phyloP scores from a whole-genome alignment of 2,329 filamentous ascomycete genomes.

The Thelonectria olida region DNA sequence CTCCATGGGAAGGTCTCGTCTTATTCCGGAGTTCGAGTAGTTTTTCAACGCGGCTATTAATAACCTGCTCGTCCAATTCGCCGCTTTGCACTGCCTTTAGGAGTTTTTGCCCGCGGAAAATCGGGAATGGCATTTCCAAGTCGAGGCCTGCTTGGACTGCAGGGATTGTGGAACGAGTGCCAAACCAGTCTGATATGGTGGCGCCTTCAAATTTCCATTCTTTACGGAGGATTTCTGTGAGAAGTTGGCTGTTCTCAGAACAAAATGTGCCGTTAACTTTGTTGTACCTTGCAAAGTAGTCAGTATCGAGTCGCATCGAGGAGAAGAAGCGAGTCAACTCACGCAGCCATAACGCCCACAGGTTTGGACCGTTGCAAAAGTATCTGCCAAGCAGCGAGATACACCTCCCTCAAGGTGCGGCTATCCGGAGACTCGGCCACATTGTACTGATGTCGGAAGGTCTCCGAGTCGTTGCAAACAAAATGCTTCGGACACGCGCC shows the following conservation, averaged over 20 bases:
- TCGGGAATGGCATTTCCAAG: constrained; percentile 27
- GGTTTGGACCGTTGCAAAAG: constrained; percentile 20
- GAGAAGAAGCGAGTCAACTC: not conserved
- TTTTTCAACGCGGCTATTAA: constrained; percentile 2
- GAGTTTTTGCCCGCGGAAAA: constrained; percentile 24
- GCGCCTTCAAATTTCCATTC: constrained; percentile 27
- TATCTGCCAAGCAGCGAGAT: constrained; percentile 28
- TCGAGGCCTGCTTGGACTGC: constrained; percentile 23
- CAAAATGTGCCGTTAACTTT: constrained; percentile 28
- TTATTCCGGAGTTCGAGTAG: constrained; percentile 19
- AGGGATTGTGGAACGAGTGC: constrained; percentile 17
- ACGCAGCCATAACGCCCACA: constrained; percentile 29
- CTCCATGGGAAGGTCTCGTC: constrained; percentile 1
- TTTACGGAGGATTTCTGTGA: constrained; percentile 2
- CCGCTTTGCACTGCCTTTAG: constrained; percentile 2
- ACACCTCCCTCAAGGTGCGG: constrained; percentile 23
- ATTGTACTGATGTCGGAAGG: constrained; percentile 22
- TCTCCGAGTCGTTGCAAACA: constrained; percentile 30
- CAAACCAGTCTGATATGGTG: constrained; percentile 34
- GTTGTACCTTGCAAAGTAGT: constrained; percentile 24
- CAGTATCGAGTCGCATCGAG: not conserved
- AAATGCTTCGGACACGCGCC: constrained; percentile 27
- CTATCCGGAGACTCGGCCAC: constrained; percentile 17
- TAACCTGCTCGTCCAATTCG: not conserved
- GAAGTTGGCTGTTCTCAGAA: constrained; percentile 3